Evolutionary conservation across 768 basidiomycete genomes (phyloP).

Genomic region (Exsudoporus frostii): DNA sequence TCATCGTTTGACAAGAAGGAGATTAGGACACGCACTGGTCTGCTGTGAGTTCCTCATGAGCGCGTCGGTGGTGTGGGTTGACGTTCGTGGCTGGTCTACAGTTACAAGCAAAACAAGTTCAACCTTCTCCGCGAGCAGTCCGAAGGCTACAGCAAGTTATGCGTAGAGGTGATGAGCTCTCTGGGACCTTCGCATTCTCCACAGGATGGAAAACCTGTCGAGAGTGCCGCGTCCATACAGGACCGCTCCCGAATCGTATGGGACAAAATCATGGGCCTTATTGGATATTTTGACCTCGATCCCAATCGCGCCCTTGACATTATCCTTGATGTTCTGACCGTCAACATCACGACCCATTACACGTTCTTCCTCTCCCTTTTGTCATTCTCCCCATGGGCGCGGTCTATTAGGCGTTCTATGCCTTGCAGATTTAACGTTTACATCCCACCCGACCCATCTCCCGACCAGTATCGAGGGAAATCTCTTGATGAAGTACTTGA

Average conservation of each 20-base stretch:
- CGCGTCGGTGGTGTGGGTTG: neutral
- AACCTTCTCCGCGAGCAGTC: constrained; percentile 96
- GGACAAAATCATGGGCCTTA: constrained; percentile 83
- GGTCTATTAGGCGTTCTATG: constrained; percentile 37
- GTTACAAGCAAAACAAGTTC: constrained; percentile 98
- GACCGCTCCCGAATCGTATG: constrained; percentile 67
- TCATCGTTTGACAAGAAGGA: constrained; percentile 71
- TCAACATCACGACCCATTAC: constrained; percentile 78
- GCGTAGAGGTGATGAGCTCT: constrained; percentile 75
- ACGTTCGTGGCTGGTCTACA: constrained; percentile 30
- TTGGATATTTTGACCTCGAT: constrained; percentile 95
- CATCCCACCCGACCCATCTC: constrained; percentile 39
- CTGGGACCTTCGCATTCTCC: constrained; percentile 74
- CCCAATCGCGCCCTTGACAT: constrained; percentile 93
- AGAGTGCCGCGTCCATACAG: constrained; percentile 54
- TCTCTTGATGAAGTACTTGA: constrained; percentile 63
- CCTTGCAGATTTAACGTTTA: constrained; percentile 25
- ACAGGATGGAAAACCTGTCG: constrained; percentile 61
- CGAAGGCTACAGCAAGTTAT: constrained; percentile 94
- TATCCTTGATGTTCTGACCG: constrained; percentile 86
- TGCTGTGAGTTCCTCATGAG: constrained; percentile 58
- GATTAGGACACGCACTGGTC: constrained; percentile 71
- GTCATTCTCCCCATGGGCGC: constrained; percentile 85
- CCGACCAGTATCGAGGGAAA: constrained; percentile 52
- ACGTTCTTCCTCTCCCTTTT: constrained; percentile 86